Conservation (phyloP, 805 yeast species). For the Sugiyamaella smithiae region DNA sequence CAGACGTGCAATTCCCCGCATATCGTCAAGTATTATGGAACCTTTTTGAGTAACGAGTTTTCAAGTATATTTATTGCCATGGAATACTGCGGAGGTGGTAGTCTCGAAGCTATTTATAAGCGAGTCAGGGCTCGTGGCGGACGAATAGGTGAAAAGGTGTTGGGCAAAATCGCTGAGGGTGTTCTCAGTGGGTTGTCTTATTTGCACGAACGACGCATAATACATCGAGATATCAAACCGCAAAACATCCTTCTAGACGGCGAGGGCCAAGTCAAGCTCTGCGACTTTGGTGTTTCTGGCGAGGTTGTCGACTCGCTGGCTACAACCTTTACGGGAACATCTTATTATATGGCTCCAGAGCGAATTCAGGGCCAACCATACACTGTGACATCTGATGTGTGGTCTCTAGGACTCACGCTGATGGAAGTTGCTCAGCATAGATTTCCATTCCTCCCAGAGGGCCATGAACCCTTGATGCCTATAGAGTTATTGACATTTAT, state of each 20-base stretch:
- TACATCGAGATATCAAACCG: slow-evolving; percentile 95
- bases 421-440: slow-evolving; percentile 91
- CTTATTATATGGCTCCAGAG: slow-evolving; percentile 98
- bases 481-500: slow-evolving; percentile 82
- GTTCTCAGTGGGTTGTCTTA: slow-evolving; percentile 83
- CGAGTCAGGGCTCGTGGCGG: slow-evolving; percentile 71
- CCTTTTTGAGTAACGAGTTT: slow-evolving; percentile 71
- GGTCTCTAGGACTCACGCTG: slow-evolving; percentile 92
- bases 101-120: slow-evolving; percentile 87
- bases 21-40: slow-evolving; percentile 91
- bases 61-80: slow-evolving; percentile 89
- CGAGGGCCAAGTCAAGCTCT: slow-evolving; percentile 80
- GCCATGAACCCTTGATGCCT: slow-evolving; percentile 61
- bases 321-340: slow-evolving; percentile 95
- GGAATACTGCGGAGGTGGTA: slow-evolving; percentile 96
- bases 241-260: slow-evolving; percentile 80
- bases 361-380: slow-evolving; percentile 94
- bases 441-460: slow-evolving; percentile 69
- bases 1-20: slow-evolving; percentile 75
- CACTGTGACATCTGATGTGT: slow-evolving; percentile 91
- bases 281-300: slow-evolving; percentile 98
- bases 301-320: slow-evolving; percentile 94
- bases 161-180: slow-evolving; percentile 86
- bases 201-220: slow-evolving; percentile 80
- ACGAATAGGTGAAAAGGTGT: slow-evolving; percentile 85